A percentile compares a stretch with the other conserved stretches of the same genome.
phyloP scores from a whole-genome alignment of 257 asterid species.

The Petrea volubilis region DNA sequence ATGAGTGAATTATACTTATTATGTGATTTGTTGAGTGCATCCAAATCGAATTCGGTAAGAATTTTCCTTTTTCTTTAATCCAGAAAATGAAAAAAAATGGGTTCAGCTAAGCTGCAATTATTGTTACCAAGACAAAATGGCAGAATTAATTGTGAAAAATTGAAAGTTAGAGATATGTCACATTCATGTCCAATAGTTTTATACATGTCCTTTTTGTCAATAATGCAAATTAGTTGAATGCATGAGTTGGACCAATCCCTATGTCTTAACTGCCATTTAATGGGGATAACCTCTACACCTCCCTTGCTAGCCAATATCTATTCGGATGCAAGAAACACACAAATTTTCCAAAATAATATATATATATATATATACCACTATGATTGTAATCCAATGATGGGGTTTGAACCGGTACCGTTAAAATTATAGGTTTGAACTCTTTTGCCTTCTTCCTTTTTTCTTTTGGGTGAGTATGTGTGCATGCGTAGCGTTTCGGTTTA shows the following conservation, averaged over 20 bases:
- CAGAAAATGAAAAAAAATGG: not conserved
- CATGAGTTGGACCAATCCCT: constrained; percentile 27
- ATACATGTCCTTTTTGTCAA: constrained; percentile 9
- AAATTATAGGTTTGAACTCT: too few species aligned
- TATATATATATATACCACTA: not conserved
- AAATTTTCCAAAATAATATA: not conserved
- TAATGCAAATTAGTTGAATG: not conserved
- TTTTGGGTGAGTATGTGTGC: too few species aligned
- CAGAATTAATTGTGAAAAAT: not conserved
- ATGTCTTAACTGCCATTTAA: constrained; percentile 29
- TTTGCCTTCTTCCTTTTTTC: too few species aligned
- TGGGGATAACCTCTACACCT: constrained; percentile 29
- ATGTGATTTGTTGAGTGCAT: too few species aligned
- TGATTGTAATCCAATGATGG: too few species aligned
- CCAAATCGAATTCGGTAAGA: too few species aligned
- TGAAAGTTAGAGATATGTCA: not conserved
- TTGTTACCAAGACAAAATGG: not conserved
- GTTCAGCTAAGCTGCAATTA: not conserved
- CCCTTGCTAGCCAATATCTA: constrained; percentile 27
- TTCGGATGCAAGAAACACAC: not conserved
- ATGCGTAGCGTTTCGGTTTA: too few species aligned
- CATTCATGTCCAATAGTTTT: constrained; percentile 9
- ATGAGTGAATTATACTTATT: too few species aligned
- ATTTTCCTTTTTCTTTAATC: not conserved
- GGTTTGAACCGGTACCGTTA: too few species aligned